Base-by-base conservation (phyloP, 352 stramenopile species). In the Pythium periplocum region DNA sequence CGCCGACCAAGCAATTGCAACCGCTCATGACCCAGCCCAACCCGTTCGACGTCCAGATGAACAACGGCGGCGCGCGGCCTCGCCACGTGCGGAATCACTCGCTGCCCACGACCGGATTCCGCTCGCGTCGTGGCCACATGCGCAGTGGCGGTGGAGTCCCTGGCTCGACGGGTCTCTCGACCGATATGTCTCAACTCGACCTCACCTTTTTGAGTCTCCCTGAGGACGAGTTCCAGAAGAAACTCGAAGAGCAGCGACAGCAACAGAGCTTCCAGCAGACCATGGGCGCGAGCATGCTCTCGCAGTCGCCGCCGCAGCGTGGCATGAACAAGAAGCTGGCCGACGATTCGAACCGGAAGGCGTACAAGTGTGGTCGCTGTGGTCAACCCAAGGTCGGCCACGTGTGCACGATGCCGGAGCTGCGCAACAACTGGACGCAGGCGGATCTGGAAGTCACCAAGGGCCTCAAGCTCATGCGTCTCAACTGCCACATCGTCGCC, bases 351-450 rank as follows among this genome's bases (percentile, higher is more conserved):
- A 85, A 81, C 57, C 77, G 79, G 38, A 91, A 91, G 60, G 61
- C 83, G 66, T 94, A 94, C 79, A 94, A 94, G 64, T 94, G 83
- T 51, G 83, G 83, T 4, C 81, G 83, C 38, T 94, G 83, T 44
- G 83, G 83, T 0, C 81, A 94, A 51, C 79, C 82, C 39, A 94
- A 94, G 65, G 83, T 94, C 32, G 82, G 82, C 38, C 83, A 94
- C 55, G 79, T 92, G 43, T 94, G 83, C 59, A 90, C 83, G 6
- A 89, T 93, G 75, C 83, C 83, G 11, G 83, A 93, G 48, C 69
- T 89, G 52, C 79, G 83, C 52, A 93, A 93, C 65, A 93, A 93
- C 65, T 90, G 83, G 79, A 83, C 79, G 41, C 83, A 93, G 48
- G 75, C 77, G 54, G 77, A 90, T 51, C 48, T 88, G 30, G 75